phyloP scores from a whole-genome alignment of 148 eudicot species.

The Camellia sinensis region DNA sequence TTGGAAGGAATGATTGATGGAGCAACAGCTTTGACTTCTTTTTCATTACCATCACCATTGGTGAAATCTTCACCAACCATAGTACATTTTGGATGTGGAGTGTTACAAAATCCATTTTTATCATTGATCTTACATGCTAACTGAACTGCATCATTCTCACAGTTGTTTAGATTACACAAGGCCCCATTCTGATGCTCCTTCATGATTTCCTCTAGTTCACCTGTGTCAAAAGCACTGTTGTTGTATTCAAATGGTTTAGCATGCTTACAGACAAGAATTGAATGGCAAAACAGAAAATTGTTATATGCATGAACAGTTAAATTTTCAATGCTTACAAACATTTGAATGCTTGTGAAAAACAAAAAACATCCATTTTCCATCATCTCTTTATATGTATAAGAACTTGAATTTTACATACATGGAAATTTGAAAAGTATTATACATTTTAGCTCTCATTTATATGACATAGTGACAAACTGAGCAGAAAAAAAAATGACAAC shows the following conservation, averaged over 20 bases:
- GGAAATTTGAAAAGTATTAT: neutral
- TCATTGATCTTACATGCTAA: slow-evolving; percentile 37
- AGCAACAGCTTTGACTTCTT: slow-evolving; percentile 17
- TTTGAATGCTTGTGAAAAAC: neutral
- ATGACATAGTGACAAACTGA: neutral
- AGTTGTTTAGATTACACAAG: slow-evolving; percentile 33
- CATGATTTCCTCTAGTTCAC: slow-evolving; percentile 26
- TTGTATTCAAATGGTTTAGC: slow-evolving; percentile 22
- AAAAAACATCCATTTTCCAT: neutral
- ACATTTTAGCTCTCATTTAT: neutral
- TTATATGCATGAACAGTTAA: neutral
- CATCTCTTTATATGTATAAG: neutral
- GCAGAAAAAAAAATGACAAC: neutral
- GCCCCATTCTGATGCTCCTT: slow-evolving; percentile 37
- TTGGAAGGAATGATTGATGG: slow-evolving; percentile 14
- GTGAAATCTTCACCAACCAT: slow-evolving; percentile 24
- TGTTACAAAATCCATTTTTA: slow-evolving; percentile 40
- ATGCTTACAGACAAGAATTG: slow-evolving; percentile 7
- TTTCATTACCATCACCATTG: slow-evolving; percentile 21
- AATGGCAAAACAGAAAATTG: slow-evolving; percentile 11
- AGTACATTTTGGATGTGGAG: slow-evolving; percentile 39
- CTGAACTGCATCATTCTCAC: slow-evolving; percentile 35
- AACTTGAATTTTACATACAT: neutral
- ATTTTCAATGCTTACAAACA: neutral
- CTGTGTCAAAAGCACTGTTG: slow-evolving; percentile 28